A percentile compares a stretch with the other conserved stretches of the same genome.
Conservation (phyloP, 768 basidiomycete genomes). For the Amanita rimosa region DNA sequence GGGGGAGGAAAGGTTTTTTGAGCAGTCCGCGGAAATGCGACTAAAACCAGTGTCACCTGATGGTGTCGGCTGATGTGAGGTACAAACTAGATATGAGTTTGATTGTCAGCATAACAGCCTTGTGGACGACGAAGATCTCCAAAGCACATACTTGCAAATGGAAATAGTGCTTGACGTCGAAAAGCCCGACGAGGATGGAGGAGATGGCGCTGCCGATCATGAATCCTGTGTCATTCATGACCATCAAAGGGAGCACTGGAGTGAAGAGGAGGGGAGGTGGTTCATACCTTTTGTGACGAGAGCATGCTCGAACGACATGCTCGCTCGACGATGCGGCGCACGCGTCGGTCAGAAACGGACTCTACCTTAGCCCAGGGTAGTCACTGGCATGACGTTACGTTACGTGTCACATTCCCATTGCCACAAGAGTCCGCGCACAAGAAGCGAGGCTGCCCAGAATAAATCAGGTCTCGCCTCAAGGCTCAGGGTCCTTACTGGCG, state of each 20-base stretch:
- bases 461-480: neutral
- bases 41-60: constrained; percentile 42
- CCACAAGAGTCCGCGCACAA: neutral
- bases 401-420: neutral
- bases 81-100: constrained; percentile 44
- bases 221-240: constrained; percentile 38
- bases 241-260: neutral
- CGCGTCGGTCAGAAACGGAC: neutral
- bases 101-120: constrained; percentile 8
- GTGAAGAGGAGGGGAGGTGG: constrained; percentile 1
- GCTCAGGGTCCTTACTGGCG: neutral
- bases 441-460: neutral
- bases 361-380: neutral
- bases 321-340: neutral
- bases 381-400: neutral
- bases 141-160: constrained; percentile 59
- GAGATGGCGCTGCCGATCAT: constrained; percentile 64
- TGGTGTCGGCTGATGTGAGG: constrained; percentile 87
- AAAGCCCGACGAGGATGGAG: constrained; percentile 66
- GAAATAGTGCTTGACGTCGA: constrained; percentile 83
- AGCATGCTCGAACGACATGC: constrained; percentile 77
- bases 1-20: no score
- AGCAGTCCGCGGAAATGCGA: constrained; percentile 21
- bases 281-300: constrained; percentile 77
- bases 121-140: constrained; percentile 5